Base-by-base conservation (phyloP, 441 rosid species). In the Rhodomyrtus psidioides region DNA sequence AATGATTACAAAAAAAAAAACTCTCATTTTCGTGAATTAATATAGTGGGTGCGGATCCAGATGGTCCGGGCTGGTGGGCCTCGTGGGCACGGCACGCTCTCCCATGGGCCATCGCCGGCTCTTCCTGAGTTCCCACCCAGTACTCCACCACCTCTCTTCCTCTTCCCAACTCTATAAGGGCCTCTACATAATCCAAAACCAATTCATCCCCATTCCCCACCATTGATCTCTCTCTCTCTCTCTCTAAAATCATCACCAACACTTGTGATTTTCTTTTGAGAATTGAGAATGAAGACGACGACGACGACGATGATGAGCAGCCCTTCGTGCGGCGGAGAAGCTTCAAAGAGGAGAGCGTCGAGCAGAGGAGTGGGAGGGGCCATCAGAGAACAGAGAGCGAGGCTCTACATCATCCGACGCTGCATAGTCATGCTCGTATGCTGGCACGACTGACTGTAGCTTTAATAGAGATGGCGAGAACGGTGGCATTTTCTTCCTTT, bases 351-450 rank as follows among this genome's bases (percentile, higher is more conserved):
- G 56, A 82, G 89, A 58, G 27, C 83, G 17, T 82, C 84, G 82
- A 83, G 85, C 53, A 58, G 89, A 70, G 87, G 89, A 27, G 54
- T 88, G 81, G 85, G 85, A 16, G 84, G 85, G 27, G 85, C 82
- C 76, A 87, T 88, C 27, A 75, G 83, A 59, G 89, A 88, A 81
- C 89, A 83, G 82, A 85, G 85, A 58, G 89, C 87, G 21, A 85
- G 83, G 53, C 83, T 85, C 55, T 88, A 88, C 87, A 85, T 88
- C 65, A 85, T 88, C 56, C 9, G 89, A 81, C 83, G 87, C 2
- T 88, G 89, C 81, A 85, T 88, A 12, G 85, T 88, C 81, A 88
- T 88, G 87, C 89, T 88, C 60, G 65, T 88, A 16, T 88, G 87
- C 51, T 88, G 87, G 89, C 89, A 88, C 2, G 51, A 10, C 51